phyloP scores from a whole-genome alignment of 352 stramenopile species.

The Phytophthora quininea region DNA sequence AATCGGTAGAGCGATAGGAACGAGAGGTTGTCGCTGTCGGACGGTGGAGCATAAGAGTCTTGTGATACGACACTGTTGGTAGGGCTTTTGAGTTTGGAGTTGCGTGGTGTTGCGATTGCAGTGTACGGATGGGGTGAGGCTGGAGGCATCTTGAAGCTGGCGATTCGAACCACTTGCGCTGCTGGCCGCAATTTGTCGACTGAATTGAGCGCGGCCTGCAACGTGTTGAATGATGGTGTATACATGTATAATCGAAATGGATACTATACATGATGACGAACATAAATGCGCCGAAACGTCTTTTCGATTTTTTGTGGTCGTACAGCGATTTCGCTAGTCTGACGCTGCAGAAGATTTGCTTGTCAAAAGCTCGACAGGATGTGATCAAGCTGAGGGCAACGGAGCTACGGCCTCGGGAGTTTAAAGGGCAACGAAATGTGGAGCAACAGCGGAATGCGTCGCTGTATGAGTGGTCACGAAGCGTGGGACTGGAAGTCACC shows the following conservation, averaged over 20 bases:
- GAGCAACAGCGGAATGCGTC: too few species aligned
- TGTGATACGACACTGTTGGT: background rate
- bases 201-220: background rate
- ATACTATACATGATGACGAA: background rate
- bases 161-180: background rate
- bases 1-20: slow-evolving; percentile 48
- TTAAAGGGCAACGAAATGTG: too few species aligned
- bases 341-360: background rate
- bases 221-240: slow-evolving; percentile 1
- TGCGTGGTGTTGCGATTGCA: background rate
- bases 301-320: background rate
- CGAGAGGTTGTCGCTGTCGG: background rate
- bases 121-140: background rate
- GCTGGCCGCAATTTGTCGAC: background rate
- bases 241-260: background rate
- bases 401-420: too few species aligned
- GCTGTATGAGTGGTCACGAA: background rate
- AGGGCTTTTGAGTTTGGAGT: background rate
- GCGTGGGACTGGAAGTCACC: background rate
- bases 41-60: background rate
- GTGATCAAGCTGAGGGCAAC: background rate
- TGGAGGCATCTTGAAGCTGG: background rate
- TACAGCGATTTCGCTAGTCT: background rate
- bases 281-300: background rate
- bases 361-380: background rate